Base-by-base conservation (phyloP, 2,329 filamentous ascomycete genomes). In the Fusarium sp. region DNA sequence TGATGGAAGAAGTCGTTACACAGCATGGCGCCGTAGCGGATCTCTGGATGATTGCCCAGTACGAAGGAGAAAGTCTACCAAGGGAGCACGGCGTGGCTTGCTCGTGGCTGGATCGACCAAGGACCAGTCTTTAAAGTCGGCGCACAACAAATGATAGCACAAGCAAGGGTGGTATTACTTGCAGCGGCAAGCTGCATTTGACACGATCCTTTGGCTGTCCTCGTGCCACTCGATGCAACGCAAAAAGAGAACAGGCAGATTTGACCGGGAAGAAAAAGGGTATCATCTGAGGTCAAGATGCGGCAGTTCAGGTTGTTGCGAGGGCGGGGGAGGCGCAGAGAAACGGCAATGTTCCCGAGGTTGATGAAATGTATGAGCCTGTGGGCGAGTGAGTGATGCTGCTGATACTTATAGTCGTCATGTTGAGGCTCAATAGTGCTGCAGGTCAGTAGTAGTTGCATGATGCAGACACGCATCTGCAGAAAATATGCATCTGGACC, bases 141-240 rank as follows among this genome's bases (percentile, higher is more conserved):
- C 30, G 56, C 60, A 64, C 33, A 58, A 25, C 35, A 67, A 37
- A 46, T n/a, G 30, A 28, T 40, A 53, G 19, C 42, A 50, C 40
- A 32, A 67, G 23, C 59, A 71, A 58, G 75, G 64, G 42, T 63
- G 54, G 60, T 63, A 74, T 75, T 71, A 67, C 75, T 68, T 71
- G 75, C 75, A 77, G 75, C 75, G 75, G 75, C 63, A 77, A 66
- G 61, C 60, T 74, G 73, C 75, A 76, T 74, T 76, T 65, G 57
- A 69, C 72, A 69, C 46, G 54, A 69, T 70, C 37, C 66, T 70
- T 56, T 60, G 66, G 43, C 52, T 74, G 75, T 60, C 74, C 75
- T 71, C 75, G 74, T 77, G 75, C 74, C 67, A 67, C 59, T 61
- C 47, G 32, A 78, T 77, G 72, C 67, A 60, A 75, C 75, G 43